Percentiles rank a stretch among this genome's conserved stretches.
phyloP scores from a whole-genome alignment of 2,329 filamentous ascomycete genomes.

The Fusarium robinianum region DNA sequence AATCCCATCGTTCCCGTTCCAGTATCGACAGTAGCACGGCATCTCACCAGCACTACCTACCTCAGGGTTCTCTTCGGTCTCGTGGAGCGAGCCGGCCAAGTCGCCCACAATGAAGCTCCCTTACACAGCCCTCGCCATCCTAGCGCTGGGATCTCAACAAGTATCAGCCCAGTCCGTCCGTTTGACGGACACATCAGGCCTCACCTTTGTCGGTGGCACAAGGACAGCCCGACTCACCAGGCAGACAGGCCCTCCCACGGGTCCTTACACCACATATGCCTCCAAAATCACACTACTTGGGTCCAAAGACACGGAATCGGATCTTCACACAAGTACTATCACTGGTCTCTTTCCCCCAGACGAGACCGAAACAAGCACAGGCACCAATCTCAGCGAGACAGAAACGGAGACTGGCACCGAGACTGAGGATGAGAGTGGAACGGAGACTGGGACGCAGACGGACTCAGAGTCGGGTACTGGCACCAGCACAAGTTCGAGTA shows the following conservation, averaged over 20 bases:
- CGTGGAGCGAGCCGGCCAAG: not conserved
- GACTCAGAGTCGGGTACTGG: conserved; percentile 32
- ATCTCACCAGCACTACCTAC: not conserved
- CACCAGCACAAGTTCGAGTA: conserved; percentile 1
- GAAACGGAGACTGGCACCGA: conserved; percentile 42
- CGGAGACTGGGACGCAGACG: conserved; percentile 48
- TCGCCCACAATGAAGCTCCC: conserved; percentile 33
- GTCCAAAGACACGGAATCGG: conserved; percentile 22
- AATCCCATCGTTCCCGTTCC: too few relatives aligned
- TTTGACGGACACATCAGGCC: conserved; percentile 40
- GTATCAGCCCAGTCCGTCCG: conserved; percentile 37
- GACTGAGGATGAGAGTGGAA: conserved; percentile 26
- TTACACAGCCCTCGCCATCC: conserved; percentile 26
- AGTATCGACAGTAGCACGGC: not conserved
- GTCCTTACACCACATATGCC: conserved; percentile 34
- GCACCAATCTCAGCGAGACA: conserved; percentile 47
- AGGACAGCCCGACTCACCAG: conserved; percentile 46
- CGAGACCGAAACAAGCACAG: conserved; percentile 34
- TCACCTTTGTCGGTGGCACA: conserved; percentile 46
- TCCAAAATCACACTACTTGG: conserved; percentile 32
- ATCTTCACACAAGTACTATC: conserved; percentile 49
- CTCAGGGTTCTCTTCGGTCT: not conserved
- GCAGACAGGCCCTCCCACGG: conserved; percentile 40
- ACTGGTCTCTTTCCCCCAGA: conserved; percentile 48
- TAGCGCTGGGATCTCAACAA: conserved; percentile 31